A percentile compares a stretch with the other conserved stretches of the same genome.
These are phyloP conservation scores for Olyra latifolia DNA, from an alignment of 176 grass and related monocot species.

Conservation along the genomic window DNA sequence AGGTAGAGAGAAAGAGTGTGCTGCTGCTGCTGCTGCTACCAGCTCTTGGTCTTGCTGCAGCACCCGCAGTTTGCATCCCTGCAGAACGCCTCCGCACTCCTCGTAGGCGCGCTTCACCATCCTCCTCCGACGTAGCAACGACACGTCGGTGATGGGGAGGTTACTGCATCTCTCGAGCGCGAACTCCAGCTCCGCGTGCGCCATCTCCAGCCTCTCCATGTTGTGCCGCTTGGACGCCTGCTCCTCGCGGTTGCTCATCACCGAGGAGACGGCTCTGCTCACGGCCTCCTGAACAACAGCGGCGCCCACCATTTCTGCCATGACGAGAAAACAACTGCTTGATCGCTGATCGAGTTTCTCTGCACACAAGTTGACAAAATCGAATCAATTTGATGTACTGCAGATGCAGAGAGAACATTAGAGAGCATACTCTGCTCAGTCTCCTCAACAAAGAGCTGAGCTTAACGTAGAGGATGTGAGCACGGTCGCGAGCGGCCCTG, in stretches of 20 bases:
- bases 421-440: too few species aligned
- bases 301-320: not conserved
- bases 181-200: not conserved
- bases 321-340: not conserved
- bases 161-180: not conserved
- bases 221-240: not conserved
- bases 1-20: not conserved
- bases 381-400: too few species aligned
- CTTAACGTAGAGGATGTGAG: too few species aligned
- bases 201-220: not conserved
- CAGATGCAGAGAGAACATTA: too few species aligned
- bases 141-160: not conserved
- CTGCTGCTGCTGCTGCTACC: not conserved
- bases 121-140: not conserved
- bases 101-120: not conserved
- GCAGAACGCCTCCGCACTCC: not conserved
- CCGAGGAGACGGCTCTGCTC: not conserved
- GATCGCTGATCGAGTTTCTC: too few species aligned
- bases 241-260: not conserved
- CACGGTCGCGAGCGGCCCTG: too few species aligned
- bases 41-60: too few species aligned
- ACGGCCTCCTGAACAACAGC: not conserved
- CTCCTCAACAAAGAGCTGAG: too few species aligned
- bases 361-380: too few species aligned
- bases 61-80: not conserved